phyloP scores from a whole-genome alignment of 352 stramenopile genomes.

The Heterotrichella gracilis region DNA sequence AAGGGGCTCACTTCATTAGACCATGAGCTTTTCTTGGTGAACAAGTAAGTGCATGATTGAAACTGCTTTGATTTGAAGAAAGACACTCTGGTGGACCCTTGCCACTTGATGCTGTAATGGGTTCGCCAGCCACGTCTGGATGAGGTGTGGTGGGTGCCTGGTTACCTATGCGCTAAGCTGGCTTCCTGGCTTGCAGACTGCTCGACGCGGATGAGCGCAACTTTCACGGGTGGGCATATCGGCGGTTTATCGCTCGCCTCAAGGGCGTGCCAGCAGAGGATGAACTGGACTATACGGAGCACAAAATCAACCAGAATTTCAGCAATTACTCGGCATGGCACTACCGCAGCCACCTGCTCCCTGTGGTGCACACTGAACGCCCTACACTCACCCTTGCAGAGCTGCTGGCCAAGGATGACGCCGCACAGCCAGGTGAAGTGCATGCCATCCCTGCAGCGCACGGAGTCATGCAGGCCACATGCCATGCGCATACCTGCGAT shows the following conservation, averaged over 20 bases:
- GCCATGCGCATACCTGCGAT: neutral
- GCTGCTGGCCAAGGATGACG: neutral
- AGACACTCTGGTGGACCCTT: neutral
- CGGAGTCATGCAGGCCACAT: neutral
- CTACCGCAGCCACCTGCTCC: slow-evolving; percentile 33
- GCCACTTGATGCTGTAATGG: slow-evolving; percentile 8
- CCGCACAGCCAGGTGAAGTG: neutral
- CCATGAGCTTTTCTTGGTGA: too few relatives aligned
- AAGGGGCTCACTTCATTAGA: slow-evolving; percentile 40
- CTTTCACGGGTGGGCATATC: slow-evolving; percentile 98
- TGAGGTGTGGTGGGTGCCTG: neutral
- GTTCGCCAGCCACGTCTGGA: neutral
- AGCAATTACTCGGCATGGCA: slow-evolving; percentile 88
- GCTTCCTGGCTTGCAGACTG: slow-evolving; percentile 30
- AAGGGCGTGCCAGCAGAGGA: slow-evolving; percentile 18
- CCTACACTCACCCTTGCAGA: neutral
- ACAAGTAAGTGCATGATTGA: too few relatives aligned
- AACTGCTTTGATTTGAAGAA: slow-evolving; percentile 20
- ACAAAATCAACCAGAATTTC: slow-evolving; percentile 82
- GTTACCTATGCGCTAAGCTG: slow-evolving; percentile 28
- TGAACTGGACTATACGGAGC: slow-evolving; percentile 61
- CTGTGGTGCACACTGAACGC: slow-evolving; percentile 9
- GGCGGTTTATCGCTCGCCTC: slow-evolving; percentile 28
- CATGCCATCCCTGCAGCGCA: neutral
- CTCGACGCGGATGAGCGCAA: slow-evolving; percentile 65